Conservation (phyloP, 352 stramenopile genomes). For the Pythium phragmiticola region DNA sequence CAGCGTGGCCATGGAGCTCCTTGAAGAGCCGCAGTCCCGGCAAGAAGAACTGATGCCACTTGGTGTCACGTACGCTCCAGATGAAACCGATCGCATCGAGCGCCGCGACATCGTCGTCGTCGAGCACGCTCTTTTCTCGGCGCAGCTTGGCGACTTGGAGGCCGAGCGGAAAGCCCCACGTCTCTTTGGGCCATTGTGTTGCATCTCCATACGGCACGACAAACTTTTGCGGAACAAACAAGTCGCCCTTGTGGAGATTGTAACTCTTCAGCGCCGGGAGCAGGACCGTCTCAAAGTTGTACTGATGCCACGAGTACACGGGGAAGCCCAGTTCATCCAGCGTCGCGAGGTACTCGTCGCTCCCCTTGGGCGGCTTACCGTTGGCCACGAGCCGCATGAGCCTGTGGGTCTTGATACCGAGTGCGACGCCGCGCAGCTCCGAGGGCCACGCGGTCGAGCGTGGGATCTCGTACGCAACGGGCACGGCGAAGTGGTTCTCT, state of each 20-base stretch:
- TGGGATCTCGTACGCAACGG: slow-evolving; percentile 37
- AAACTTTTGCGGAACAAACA: slow-evolving; percentile 93
- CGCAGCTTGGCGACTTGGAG: slow-evolving; percentile 88
- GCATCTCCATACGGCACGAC: slow-evolving; percentile 66
- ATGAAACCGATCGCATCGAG: slow-evolving; percentile 92
- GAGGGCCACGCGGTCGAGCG: slow-evolving; percentile 42
- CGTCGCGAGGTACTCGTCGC: slow-evolving; percentile 34
- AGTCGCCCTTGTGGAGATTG: slow-evolving; percentile 67
- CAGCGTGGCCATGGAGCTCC: slow-evolving; percentile 51
- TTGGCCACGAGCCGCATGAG: slow-evolving; percentile 43
- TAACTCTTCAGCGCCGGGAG: slow-evolving; percentile 82
- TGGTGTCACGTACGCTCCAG: slow-evolving; percentile 82
- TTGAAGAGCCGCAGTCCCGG: slow-evolving; percentile 55
- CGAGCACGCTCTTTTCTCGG: slow-evolving; percentile 51
- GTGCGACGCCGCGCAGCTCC: slow-evolving; percentile 47
- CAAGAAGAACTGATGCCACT: slow-evolving; percentile 70
- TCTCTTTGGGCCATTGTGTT: slow-evolving; percentile 70
- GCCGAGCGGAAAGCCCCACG: slow-evolving; percentile 84
- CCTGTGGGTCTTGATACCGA: slow-evolving; percentile 58
- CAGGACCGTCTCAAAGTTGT: slow-evolving; percentile 58
- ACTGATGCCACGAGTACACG: slow-evolving; percentile 52
- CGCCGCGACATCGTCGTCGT: slow-evolving; percentile 58
- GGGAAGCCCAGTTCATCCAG: slow-evolving; percentile 59
- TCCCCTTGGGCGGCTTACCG: slow-evolving; percentile 29
- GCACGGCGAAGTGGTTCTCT: slow-evolving; percentile 69